Percentiles rank a stretch among this genome's conserved stretches.
Conservation (phyloP, 2,329 filamentous ascomycete species). For the Remersonia thermophila region DNA sequence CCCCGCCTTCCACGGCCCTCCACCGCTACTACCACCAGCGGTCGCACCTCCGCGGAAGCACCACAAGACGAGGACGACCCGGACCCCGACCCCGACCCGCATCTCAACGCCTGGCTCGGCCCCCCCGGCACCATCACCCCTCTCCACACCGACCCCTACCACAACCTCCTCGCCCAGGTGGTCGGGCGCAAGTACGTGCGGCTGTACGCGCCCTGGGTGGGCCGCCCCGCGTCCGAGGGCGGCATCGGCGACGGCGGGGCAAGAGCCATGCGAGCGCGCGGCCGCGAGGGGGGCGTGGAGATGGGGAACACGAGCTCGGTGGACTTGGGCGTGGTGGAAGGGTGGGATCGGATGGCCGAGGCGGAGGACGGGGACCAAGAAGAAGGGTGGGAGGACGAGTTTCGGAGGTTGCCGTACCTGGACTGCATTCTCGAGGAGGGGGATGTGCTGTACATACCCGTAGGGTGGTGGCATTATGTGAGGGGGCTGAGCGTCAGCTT, state of each 20-base stretch:
- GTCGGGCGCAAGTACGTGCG: constrained; percentile 88
- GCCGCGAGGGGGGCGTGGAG: constrained; percentile 58
- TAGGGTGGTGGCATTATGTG: constrained; percentile 98
- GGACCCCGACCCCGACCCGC: constrained; percentile 34
- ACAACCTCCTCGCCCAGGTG: constrained; percentile 83
- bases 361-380: constrained; percentile 9
- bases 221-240: constrained; percentile 19
- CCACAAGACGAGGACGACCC: constrained; percentile 30
- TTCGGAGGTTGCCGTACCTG: constrained; percentile 50
- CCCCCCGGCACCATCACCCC: constrained; percentile 81
- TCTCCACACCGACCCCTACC: constrained; percentile 85
- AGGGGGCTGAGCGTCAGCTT: constrained; percentile 75
- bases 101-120: constrained; percentile 88
- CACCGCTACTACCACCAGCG: too few relatives aligned
- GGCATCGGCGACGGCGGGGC: too few relatives aligned
- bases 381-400: constrained; percentile 28
- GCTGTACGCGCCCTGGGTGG: constrained; percentile 61
- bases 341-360: constrained; percentile 34
- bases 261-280: constrained; percentile 43
- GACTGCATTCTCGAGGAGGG: constrained; percentile 73
- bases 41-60: too few relatives aligned
- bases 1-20: constrained; percentile 25
- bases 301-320: constrained; percentile 84
- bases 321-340: constrained; percentile 61
- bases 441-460: constrained; percentile 77